phyloP scores from a whole-genome alignment of 306 rosid species.

The Sicyos edulis region DNA sequence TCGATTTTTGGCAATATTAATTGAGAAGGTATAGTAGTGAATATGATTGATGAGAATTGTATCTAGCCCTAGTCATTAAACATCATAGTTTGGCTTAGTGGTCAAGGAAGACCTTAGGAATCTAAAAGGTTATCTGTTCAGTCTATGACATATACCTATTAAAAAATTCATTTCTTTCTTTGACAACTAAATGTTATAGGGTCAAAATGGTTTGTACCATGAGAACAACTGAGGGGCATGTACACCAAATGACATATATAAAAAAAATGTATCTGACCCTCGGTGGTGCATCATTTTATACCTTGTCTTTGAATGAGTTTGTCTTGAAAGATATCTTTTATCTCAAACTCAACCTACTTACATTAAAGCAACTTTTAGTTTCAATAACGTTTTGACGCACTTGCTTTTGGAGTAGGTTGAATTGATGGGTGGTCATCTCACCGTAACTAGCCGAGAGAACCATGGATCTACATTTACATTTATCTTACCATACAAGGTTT shows the following conservation, averaged over 20 bases:
- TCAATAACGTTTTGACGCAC: slow-evolving; percentile 9
- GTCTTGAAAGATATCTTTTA: not conserved
- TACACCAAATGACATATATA: no score
- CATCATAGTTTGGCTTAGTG: no score
- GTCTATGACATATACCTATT: no score
- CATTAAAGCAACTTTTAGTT: not conserved
- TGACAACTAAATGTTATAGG: no score
- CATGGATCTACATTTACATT: slow-evolving; percentile 85
- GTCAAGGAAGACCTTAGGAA: no score
- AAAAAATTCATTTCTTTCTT: no score
- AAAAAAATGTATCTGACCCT: no score
- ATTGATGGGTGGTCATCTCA: slow-evolving; percentile 85
- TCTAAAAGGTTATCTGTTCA: no score
- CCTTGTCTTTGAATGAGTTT: not conserved
- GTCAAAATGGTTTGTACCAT: no score
- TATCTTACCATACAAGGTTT: slow-evolving; percentile 78
- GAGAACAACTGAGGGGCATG: no score
- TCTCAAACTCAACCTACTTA: not conserved
- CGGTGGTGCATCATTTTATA: no score
- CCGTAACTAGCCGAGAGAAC: slow-evolving; percentile 74
- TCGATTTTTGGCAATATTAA: not conserved
- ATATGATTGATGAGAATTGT: not conserved
- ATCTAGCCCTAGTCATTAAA: no score
- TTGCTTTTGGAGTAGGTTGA: slow-evolving; percentile 60
- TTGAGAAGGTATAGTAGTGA: not conserved